Base-by-base conservation (phyloP, 2,329 filamentous ascomycete genomes). In the Beauveria australis region DNA sequence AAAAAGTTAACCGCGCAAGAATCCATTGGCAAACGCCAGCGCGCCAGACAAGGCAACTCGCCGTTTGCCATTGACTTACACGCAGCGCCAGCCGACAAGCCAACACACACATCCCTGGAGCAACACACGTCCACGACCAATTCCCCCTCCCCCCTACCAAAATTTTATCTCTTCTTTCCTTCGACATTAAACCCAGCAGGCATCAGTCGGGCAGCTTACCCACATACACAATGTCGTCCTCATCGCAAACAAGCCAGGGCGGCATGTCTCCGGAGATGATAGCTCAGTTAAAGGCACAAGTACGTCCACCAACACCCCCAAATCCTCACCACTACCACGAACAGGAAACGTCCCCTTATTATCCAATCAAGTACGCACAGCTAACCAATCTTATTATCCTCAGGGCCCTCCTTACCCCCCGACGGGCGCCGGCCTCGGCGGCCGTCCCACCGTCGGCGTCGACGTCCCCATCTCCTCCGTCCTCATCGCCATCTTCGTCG, bases 391-490 rank as follows among this genome's bases (percentile, higher is more conserved):
- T 53, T 22, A 16, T 12, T 3, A 28, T 22, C 53, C 48, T n/a
- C 64, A 73, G 64, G 71, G 73, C 3, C 73, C 74, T 62, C 74
- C 74, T 0, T 76, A 76, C 61, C 66, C 69, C 5, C 76, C 78
- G 2, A 68, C 64, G 14, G 72, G 67, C 14, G 84, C 86, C 47
- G 67, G 70, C 18, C 72, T 86, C 19, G 87, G 87, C 61, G 83
- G 85, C 26, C 65, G 74, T 8, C 88, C 89, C 1, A 81, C 77
- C 1, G 68, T 78, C 4, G 63, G 68, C 3, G 74, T 88, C 64
- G 89, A 92, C 70, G 78, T 86, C 8, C 86, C 88, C 43, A 79
- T 91, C 69, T 82, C 78, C 63, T 78, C 80, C 57, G 80, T 89
- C 61, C 82, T 92, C 64, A 71, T 91, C 16, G 70, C 73, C 46